phyloP scores from a whole-genome alignment of 108 stramenopile species.

The Epithemia pelagica region DNA sequence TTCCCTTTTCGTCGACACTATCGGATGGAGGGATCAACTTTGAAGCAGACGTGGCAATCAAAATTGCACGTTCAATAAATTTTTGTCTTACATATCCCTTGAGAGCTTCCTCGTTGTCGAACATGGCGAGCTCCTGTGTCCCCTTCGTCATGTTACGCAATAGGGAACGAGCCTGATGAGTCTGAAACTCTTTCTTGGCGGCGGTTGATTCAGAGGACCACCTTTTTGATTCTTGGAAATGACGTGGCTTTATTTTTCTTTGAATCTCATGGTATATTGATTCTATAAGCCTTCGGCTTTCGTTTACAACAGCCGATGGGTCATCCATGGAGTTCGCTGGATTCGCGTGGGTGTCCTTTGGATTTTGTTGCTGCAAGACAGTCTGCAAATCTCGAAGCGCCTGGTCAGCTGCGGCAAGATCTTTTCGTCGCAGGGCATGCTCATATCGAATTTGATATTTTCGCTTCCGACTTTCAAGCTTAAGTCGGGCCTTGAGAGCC shows the following conservation, averaged over 20 bases:
- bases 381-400: conserved; percentile 35
- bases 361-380: conserved; percentile 12
- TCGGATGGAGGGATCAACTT: conserved; percentile 10
- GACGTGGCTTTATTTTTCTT: not conserved
- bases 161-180: conserved; percentile 29
- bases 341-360: not conserved
- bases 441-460: conserved; percentile 42
- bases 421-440: conserved; percentile 51
- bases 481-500: conserved; percentile 34
- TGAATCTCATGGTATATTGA: not conserved
- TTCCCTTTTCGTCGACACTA: not conserved
- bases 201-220: not conserved
- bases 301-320: conserved; percentile 3
- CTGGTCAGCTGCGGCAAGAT: conserved; percentile 30
- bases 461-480: conserved; percentile 31
- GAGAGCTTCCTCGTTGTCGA: conserved; percentile 52
- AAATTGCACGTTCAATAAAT: conserved; percentile 54
- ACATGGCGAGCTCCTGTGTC: conserved; percentile 51
- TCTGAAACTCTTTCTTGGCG: conserved; percentile 30
- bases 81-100: conserved; percentile 70
- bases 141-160: conserved; percentile 75
- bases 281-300: conserved; percentile 7
- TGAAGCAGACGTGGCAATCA: conserved; percentile 46
- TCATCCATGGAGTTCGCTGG: not conserved
- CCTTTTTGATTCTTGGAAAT: not conserved